phyloP scores from a whole-genome alignment of 257 asterid genomes.

The Petrea volubilis region DNA sequence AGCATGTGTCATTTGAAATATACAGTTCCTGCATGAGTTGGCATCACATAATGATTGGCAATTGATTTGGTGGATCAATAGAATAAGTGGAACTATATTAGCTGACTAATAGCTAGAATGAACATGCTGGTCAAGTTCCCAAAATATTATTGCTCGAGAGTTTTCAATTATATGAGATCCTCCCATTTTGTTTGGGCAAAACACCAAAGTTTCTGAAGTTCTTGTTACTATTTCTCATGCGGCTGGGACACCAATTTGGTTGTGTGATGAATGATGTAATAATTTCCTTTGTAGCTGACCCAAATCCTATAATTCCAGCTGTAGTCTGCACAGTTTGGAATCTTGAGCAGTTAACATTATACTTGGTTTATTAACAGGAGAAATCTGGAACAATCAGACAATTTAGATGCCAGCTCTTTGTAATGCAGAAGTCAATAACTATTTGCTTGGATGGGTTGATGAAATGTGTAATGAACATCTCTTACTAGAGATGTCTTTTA shows the following conservation, averaged over 20 bases:
- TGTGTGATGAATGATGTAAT: not conserved
- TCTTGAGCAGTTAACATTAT: not conserved
- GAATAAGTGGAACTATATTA: not conserved
- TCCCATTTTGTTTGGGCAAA: not conserved
- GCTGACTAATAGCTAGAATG: not conserved
- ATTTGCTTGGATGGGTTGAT: not conserved
- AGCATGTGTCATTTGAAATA: not conserved
- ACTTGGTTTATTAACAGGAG: not conserved
- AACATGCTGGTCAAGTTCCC: not conserved
- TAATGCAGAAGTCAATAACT: not conserved
- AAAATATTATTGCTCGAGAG: not conserved
- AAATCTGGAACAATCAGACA: not conserved
- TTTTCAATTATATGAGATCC: not conserved
- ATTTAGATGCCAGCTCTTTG: conserved; percentile 1
- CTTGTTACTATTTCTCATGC: not conserved
- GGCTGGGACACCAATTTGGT: not conserved
- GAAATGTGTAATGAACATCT: not conserved
- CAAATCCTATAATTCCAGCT: not conserved
- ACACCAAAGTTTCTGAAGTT: not conserved
- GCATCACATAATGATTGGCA: not conserved
- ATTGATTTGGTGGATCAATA: not conserved
- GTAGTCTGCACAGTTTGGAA: not conserved
- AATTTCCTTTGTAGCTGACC: not conserved
- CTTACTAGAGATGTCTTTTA: conserved; percentile 8
- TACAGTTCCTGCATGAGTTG: conserved; percentile 5